A percentile compares a stretch with the other conserved stretches of the same genome.
These are phyloP conservation scores for Spinacia oleracea DNA, from an alignment of 179 eudicot genomes.

Conservation along the genomic window DNA sequence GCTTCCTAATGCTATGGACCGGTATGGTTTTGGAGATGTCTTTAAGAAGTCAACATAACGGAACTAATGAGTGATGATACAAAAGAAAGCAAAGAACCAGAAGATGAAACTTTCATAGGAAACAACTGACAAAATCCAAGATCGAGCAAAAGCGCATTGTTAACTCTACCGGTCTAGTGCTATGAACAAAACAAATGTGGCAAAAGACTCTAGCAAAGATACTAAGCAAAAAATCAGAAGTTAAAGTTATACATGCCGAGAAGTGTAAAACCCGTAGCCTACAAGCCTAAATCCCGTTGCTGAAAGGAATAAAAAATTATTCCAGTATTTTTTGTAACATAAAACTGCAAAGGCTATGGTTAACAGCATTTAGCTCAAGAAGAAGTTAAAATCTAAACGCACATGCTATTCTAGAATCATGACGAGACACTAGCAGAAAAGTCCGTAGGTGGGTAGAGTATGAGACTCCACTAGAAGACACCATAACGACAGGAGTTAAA, in stretches of 20 bases:
- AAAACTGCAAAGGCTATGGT: neutral
- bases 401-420: neutral
- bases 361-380: neutral
- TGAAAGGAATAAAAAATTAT: neutral
- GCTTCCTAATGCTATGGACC: neutral
- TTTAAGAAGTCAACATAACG: neutral
- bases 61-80: neutral
- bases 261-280: neutral
- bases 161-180: neutral
- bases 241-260: neutral
- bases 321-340: neutral
- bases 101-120: neutral
- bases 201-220: neutral
- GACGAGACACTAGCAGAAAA: neutral
- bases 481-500: neutral
- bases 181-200: neutral
- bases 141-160: neutral
- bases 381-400: neutral
- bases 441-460: neutral
- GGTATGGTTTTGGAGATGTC: neutral
- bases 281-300: neutral
- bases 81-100: neutral
- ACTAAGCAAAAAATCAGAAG: neutral
- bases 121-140: neutral
- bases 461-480: neutral